A percentile compares a stretch with the other conserved stretches of the same genome.
These are phyloP conservation scores for Pythium phragmiticola DNA, from an alignment of 352 stramenopile genomes.

Conservation along the genomic window DNA sequence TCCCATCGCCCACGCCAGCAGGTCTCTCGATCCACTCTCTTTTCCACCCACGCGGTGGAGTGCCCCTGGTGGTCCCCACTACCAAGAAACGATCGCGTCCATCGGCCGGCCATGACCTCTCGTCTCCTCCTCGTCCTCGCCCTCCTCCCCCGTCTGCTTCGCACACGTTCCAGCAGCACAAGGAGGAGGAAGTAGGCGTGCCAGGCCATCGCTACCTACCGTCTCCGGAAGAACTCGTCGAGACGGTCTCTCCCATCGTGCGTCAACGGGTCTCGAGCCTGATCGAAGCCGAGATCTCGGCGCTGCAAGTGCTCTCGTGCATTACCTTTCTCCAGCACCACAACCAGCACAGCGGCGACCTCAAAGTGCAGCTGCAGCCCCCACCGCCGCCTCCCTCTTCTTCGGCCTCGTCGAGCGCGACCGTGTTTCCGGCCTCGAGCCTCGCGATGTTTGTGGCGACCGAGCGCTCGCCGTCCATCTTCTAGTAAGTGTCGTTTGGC, in stretches of 20 bases:
- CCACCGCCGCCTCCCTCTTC: slow-evolving; percentile 17
- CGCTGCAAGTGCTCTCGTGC: slow-evolving; percentile 78
- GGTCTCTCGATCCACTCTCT: slow-evolving; percentile 12
- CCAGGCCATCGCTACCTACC: slow-evolving; percentile 36
- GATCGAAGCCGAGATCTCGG: slow-evolving; percentile 76
- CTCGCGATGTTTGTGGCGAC: slow-evolving; percentile 49
- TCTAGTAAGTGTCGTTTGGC: slow-evolving; percentile 29
- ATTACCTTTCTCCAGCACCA: slow-evolving; percentile 63
- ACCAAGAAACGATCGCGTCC: slow-evolving; percentile 17
- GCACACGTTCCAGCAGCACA: slow-evolving; percentile 23
- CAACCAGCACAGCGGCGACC: slow-evolving; percentile 32
- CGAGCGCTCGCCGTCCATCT: slow-evolving; percentile 63
- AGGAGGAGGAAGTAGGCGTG: slow-evolving; percentile 8
- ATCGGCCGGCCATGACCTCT: slow-evolving; percentile 1
- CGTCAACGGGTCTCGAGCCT: slow-evolving; percentile 67
- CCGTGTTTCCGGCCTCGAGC: slow-evolving; percentile 20
- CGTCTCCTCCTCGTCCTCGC: not conserved
- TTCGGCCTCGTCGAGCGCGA: not conserved
- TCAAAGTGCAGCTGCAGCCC: slow-evolving; percentile 29
- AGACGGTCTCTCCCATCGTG: slow-evolving; percentile 67
- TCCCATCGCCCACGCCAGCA: slow-evolving; percentile 9
- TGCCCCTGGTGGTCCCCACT: not conserved
- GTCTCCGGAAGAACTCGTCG: slow-evolving; percentile 76
- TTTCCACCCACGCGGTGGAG: slow-evolving; percentile 1
- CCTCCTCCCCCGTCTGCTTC: too few species aligned